These are phyloP conservation scores for Paratinospora sagittata DNA, from an alignment of 164 flowering plant genomes.

Conservation along the genomic window DNA sequence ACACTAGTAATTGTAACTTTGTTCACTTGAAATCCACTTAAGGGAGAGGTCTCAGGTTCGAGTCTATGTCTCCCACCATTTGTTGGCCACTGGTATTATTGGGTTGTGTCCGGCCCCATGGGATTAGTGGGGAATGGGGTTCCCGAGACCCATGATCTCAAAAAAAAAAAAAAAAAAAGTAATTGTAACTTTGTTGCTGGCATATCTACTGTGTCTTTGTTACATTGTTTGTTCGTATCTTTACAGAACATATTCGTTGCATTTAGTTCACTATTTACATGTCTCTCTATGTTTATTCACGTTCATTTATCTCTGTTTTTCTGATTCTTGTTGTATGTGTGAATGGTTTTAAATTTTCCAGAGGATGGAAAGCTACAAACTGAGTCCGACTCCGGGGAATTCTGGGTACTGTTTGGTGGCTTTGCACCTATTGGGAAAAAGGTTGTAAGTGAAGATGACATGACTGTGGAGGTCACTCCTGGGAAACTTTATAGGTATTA, in stretches of 20 bases:
- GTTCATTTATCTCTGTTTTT: neutral
- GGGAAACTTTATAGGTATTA: constrained; percentile 75
- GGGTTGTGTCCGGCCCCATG: too few relatives aligned
- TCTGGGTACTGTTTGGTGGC: constrained; percentile 98
- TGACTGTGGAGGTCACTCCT: constrained; percentile 68
- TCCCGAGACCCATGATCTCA: too few relatives aligned
- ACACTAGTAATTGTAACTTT: neutral
- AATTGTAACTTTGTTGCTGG: neutral
- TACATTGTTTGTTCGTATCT: neutral
- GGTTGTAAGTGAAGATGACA: constrained; percentile 75
- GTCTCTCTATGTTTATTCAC: neutral
- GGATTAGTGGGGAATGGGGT: too few relatives aligned
- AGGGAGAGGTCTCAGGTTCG: too few relatives aligned
- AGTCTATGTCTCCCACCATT: too few relatives aligned
- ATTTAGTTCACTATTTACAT: neutral
- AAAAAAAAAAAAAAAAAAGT: too few relatives aligned
- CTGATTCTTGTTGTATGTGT: neutral
- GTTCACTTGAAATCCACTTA: too few relatives aligned
- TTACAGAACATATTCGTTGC: neutral
- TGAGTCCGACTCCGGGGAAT: constrained; percentile 96
- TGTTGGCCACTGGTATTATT: too few relatives aligned
- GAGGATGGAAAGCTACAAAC: constrained; percentile 95
- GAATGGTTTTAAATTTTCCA: constrained; percentile 21
- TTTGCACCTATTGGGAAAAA: constrained; percentile 98
- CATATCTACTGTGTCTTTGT: neutral